phyloP scores from a whole-genome alignment of 441 rosid species.

The Flueggea neowawraea region DNA sequence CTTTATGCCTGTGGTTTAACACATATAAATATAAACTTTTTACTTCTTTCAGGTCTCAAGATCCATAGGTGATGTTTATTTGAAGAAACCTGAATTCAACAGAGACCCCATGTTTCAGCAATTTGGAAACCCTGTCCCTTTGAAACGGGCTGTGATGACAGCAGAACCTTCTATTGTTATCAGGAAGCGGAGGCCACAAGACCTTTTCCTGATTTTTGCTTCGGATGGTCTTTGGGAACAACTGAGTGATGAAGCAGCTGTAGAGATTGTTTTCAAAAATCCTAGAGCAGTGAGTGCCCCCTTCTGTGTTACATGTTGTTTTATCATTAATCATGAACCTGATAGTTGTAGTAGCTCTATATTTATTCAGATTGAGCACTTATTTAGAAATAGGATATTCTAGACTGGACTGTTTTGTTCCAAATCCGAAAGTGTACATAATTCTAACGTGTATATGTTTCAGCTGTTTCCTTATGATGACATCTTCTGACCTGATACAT shows the following conservation, averaged over 20 bases:
- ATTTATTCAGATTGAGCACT: no score
- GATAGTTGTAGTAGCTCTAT: no score
- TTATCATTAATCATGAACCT: no score
- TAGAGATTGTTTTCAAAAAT: conserved; percentile 55
- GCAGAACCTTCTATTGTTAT: conserved; percentile 63
- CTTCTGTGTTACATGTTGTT: background rate
- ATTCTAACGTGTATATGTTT: no score
- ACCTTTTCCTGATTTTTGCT: conserved; percentile 69
- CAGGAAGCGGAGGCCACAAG: conserved; percentile 53
- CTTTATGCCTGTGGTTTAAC: no score
- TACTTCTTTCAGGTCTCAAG: conserved; percentile 52
- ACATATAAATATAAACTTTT: no score
- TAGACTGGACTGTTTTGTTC: no score
- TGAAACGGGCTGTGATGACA: conserved; percentile 61
- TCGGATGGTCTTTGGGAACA: conserved; percentile 89
- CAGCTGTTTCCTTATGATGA: no score
- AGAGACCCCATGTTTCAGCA: conserved; percentile 53
- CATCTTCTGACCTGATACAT: background rate
- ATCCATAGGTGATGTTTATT: conserved; percentile 72
- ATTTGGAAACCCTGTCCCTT: conserved; percentile 51
- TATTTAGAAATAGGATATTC: no score
- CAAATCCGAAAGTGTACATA: no score
- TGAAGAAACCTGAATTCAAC: conserved; percentile 67
- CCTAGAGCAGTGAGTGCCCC: conserved; percentile 56
- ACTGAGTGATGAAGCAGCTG: conserved; percentile 66